A percentile compares a stretch with the other conserved stretches of the same genome.
These are phyloP conservation scores for Straminergon stramineum DNA, from an alignment of 225 moss, liverwort and hornwort genomes.

Conservation along the genomic window DNA sequence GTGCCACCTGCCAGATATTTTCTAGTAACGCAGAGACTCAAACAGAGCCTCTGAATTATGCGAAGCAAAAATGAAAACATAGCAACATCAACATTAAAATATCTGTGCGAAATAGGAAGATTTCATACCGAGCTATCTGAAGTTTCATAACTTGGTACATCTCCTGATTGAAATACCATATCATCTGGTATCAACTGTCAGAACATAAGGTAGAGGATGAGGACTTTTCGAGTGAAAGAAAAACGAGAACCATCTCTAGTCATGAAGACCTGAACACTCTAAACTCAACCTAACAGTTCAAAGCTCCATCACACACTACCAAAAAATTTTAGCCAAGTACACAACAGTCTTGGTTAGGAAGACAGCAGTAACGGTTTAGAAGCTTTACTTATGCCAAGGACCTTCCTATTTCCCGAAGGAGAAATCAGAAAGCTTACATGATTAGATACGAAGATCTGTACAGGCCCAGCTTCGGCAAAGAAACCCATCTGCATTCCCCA, in stretches of 20 bases:
- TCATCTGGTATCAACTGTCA: slow-evolving; percentile 84
- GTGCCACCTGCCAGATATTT: neutral
- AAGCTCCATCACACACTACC: neutral
- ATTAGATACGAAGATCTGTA: slow-evolving; percentile 90
- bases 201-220: neutral
- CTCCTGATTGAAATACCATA: slow-evolving; percentile 82
- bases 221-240: neutral
- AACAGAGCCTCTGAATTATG: neutral
- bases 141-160: slow-evolving; percentile 83
- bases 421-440: slow-evolving; percentile 42
- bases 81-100: neutral
- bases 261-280: neutral
- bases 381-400: neutral
- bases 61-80: neutral
- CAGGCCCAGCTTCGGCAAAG: slow-evolving; percentile 92
- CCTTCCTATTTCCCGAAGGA: neutral
- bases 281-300: neutral
- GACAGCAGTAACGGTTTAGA: neutral
- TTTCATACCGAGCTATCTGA: slow-evolving; percentile 69
- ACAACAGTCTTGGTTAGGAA: neutral
- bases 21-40: neutral
- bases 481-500: slow-evolving; percentile 73
- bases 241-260: neutral
- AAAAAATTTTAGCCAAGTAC: neutral
- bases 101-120: neutral